Conservation (phyloP, 768 basidiomycete species). For the Rhizopogon rudus region DNA sequence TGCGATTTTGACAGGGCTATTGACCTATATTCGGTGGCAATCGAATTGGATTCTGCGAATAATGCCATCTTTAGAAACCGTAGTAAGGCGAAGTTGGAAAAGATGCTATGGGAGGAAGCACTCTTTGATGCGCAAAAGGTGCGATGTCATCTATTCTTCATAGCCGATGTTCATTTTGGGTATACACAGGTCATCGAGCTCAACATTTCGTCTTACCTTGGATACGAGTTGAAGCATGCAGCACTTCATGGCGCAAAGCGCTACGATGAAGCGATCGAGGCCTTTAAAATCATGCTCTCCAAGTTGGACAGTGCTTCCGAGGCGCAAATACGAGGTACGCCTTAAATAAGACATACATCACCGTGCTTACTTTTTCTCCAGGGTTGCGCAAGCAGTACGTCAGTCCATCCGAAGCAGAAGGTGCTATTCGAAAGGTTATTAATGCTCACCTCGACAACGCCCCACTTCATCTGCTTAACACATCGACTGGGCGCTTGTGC, state of each 20-base stretch:
- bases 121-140: background rate
- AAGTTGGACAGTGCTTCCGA: background rate
- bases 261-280: background rate
- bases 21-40: background rate
- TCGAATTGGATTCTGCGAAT: background rate
- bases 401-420: background rate
- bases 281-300: background rate
- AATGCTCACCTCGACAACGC: background rate
- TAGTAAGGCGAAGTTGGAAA: background rate
- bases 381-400: background rate
- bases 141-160: background rate
- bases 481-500: slow-evolving; percentile 1
- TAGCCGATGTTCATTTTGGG: background rate
- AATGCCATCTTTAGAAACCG: background rate
- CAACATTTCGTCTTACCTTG: background rate
- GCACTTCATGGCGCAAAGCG: background rate
- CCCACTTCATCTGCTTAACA: slow-evolving; percentile 6
- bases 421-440: background rate
- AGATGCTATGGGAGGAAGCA: background rate
- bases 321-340: background rate
- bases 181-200: background rate
- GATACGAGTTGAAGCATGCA: background rate
- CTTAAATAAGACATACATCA: background rate
- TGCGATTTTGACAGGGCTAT: background rate
- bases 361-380: background rate